Evolutionary conservation across 768 basidiomycete species (phyloP).

Genomic region (Tricholomella constricta): DNA sequence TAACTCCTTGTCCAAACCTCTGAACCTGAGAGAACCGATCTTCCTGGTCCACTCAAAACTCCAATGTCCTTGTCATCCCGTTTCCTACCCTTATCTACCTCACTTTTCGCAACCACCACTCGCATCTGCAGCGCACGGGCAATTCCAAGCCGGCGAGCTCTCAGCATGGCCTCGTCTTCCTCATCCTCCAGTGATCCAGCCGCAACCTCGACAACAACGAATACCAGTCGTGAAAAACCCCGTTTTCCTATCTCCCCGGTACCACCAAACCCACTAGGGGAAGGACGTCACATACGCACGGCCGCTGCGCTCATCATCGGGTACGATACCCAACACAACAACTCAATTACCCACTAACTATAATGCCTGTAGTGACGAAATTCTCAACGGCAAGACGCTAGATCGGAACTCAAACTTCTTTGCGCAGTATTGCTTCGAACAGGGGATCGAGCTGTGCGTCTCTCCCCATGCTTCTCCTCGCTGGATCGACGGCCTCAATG

Average conservation of each 20-base stretch:
- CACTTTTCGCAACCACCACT: conserved; percentile 1
- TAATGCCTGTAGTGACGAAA: conserved; percentile 67
- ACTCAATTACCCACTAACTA: background rate
- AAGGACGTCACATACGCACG: conserved; percentile 69
- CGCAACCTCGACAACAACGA: background rate
- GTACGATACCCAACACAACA: conserved; percentile 35
- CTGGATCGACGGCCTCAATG: conserved; percentile 6
- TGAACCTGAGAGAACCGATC: conserved; percentile 3
- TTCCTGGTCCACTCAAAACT: background rate
- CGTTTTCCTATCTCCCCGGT: conserved; percentile 57
- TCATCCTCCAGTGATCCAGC: background rate
- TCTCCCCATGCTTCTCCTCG: background rate
- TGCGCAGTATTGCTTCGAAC: conserved; percentile 86
- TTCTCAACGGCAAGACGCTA: conserved; percentile 88
- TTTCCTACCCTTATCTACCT: conserved; percentile 7
- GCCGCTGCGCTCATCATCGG: conserved; percentile 80
- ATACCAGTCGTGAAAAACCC: background rate
- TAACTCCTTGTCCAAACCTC: conserved; percentile 4
- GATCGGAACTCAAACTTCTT: conserved; percentile 87
- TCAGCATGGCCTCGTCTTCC: conserved; percentile 16
- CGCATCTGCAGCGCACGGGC: conserved; percentile 11
- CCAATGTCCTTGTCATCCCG: conserved; percentile 14
- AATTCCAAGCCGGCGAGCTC: conserved; percentile 4
- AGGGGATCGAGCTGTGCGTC: conserved; percentile 76
- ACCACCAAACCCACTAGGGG: conserved; percentile 66